Evolutionary conservation across 106 monocot species (phyloP).

Genomic region (Acorus calamus): DNA sequence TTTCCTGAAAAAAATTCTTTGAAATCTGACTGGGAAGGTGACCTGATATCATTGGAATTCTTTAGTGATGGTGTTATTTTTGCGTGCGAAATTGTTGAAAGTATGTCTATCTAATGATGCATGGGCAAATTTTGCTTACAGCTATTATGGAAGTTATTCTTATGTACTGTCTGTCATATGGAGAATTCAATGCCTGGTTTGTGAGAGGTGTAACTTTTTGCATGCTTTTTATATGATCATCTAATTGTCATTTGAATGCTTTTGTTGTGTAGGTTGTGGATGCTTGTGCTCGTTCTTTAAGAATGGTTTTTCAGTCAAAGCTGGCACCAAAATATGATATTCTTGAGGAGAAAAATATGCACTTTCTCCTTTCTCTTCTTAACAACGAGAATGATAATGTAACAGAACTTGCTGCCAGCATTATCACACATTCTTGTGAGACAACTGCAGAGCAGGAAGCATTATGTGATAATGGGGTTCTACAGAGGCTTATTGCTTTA

Average conservation of each 20-base stretch:
- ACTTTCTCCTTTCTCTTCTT: conserved; percentile 76
- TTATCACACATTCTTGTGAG: conserved; percentile 80
- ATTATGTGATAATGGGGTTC: conserved; percentile 67
- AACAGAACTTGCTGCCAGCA: conserved; percentile 83
- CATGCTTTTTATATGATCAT: not conserved
- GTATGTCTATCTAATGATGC: too few relatives aligned
- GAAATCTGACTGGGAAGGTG: conserved; percentile 27
- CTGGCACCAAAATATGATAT: conserved; percentile 79
- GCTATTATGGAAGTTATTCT: too few relatives aligned
- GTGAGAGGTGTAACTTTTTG: not conserved
- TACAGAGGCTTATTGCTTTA: conserved; percentile 53
- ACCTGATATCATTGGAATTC: not conserved
- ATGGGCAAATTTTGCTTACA: too few relatives aligned
- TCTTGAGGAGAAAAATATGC: conserved; percentile 58
- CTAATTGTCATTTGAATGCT: conserved; percentile 3
- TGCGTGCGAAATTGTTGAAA: too few relatives aligned
- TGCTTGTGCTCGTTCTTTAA: conserved; percentile 83
- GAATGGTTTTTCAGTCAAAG: conserved; percentile 92
- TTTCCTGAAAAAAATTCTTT: too few relatives aligned
- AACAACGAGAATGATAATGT: conserved; percentile 77
- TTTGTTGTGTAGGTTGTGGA: conserved; percentile 51
- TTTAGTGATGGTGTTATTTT: not conserved
- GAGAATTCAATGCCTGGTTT: not conserved
- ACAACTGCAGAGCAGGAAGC: conserved; percentile 52
- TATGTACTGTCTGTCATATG: too few relatives aligned